Conservation (phyloP, 2,329 filamentous ascomycete species). For the Fusarium sp. region DNA sequence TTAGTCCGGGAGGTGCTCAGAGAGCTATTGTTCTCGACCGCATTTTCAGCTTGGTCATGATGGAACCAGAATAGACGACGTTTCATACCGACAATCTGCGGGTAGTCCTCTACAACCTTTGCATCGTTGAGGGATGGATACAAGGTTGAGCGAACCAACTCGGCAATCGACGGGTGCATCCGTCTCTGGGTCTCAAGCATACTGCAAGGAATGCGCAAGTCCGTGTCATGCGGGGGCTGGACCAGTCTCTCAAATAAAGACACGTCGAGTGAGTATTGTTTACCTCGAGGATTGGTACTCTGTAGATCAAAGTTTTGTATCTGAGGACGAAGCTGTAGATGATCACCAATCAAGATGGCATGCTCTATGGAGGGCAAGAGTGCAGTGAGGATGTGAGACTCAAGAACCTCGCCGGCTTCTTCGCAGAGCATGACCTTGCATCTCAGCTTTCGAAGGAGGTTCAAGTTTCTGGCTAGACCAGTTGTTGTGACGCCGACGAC, state of each 20-base stretch:
- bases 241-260: conserved; percentile 5
- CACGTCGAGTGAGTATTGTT: conserved; percentile 5
- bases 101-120: neutral
- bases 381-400: conserved; percentile 71
- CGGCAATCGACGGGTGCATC: conserved; percentile 3
- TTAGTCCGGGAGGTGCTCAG: neutral
- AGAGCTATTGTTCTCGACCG: neutral
- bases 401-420: conserved; percentile 77
- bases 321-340: conserved; percentile 8
- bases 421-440: conserved; percentile 74
- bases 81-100: neutral
- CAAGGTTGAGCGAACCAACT: neutral
- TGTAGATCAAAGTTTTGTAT: conserved; percentile 4
- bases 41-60: neutral
- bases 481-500: conserved; percentile 4
- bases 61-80: neutral
- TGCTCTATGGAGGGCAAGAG: conserved; percentile 70
- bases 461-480: conserved; percentile 60
- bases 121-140: conserved; percentile 1
- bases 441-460: conserved; percentile 62
- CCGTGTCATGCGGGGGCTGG: neutral
- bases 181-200: conserved; percentile 3
- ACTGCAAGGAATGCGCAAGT: neutral
- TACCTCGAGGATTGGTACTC: conserved; percentile 5
- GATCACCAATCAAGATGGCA: conserved; percentile 5